A percentile compares a stretch with the other conserved stretches of the same genome.
Evolutionary conservation across 2,329 filamentous ascomycete species (phyloP).

Genomic region (Rutstroemia sp.): DNA sequence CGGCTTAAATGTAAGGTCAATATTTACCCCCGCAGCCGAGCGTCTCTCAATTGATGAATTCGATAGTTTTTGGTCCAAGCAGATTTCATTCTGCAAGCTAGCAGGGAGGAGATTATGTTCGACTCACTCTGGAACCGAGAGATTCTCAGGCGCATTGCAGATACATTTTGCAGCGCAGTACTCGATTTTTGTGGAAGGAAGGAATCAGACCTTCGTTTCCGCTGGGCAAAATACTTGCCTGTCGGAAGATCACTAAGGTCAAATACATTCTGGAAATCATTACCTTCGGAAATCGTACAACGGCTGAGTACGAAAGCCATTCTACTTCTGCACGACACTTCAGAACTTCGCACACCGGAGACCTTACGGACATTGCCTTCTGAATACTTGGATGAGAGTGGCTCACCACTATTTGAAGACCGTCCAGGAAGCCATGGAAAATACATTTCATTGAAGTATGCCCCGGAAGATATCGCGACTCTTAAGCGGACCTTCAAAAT

Average conservation of each 20-base stretch:
- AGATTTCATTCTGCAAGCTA: constrained; percentile 18
- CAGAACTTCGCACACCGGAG: neutral
- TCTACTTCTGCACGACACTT: neutral
- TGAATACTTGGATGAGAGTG: neutral
- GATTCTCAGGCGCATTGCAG: neutral
- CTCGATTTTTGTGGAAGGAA: neutral
- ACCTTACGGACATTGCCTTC: neutral
- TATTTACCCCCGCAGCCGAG: neutral
- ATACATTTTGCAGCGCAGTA: neutral
- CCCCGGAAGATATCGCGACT: neutral
- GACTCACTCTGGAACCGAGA: constrained; percentile 14
- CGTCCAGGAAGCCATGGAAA: neutral
- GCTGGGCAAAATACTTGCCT: neutral
- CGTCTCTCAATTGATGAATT: neutral
- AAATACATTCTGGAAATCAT: neutral
- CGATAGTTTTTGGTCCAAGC: constrained; percentile 12
- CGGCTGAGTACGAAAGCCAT: neutral
- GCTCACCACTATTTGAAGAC: neutral
- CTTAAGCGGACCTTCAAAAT: neutral
- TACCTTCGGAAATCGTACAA: neutral
- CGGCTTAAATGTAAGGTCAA: constrained; percentile 16
- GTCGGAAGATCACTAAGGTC: neutral
- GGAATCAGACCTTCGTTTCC: neutral
- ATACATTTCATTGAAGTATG: neutral
- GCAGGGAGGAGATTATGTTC: constrained; percentile 13